Percentiles rank a stretch among this genome's conserved stretches.
Evolutionary conservation across 2,329 filamentous ascomycete genomes (phyloP).

Genomic region (Colletotrichum sp.): DNA sequence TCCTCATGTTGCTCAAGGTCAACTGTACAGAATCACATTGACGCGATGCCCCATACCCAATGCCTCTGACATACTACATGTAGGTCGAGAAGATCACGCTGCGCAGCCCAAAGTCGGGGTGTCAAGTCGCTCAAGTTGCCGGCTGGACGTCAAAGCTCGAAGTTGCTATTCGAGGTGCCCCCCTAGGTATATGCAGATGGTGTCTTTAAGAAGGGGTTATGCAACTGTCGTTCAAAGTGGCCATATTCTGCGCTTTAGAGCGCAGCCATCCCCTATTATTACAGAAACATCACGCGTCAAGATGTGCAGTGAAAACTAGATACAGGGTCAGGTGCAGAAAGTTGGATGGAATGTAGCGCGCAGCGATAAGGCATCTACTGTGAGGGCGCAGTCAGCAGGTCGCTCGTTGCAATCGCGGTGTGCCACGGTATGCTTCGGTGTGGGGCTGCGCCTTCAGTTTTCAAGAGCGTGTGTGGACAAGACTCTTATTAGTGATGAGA

Average conservation of each 20-base stretch:
- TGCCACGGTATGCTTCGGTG: neutral
- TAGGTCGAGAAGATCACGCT: neutral
- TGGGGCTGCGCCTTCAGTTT: neutral
- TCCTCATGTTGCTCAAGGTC: neutral
- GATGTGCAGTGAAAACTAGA: neutral
- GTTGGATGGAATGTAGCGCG: too few relatives aligned
- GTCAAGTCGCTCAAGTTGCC: neutral
- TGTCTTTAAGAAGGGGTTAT: neutral
- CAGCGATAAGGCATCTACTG: too few relatives aligned
- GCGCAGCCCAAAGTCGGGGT: neutral
- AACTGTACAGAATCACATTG: neutral
- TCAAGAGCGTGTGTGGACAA: neutral
- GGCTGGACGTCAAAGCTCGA: neutral
- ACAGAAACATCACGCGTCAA: neutral
- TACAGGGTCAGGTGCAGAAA: too few relatives aligned
- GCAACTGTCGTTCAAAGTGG: neutral
- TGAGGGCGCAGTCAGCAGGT: neutral
- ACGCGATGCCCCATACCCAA: too few relatives aligned
- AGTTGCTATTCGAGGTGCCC: neutral
- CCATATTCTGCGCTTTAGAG: neutral
- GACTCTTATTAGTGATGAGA: neutral
- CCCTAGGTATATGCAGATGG: neutral
- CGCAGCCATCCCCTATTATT: neutral
- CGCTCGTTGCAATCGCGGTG: neutral
- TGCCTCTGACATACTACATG: neutral